phyloP scores from a whole-genome alignment of 2,329 filamentous ascomycete species.

The Alternaria ethzedia region DNA sequence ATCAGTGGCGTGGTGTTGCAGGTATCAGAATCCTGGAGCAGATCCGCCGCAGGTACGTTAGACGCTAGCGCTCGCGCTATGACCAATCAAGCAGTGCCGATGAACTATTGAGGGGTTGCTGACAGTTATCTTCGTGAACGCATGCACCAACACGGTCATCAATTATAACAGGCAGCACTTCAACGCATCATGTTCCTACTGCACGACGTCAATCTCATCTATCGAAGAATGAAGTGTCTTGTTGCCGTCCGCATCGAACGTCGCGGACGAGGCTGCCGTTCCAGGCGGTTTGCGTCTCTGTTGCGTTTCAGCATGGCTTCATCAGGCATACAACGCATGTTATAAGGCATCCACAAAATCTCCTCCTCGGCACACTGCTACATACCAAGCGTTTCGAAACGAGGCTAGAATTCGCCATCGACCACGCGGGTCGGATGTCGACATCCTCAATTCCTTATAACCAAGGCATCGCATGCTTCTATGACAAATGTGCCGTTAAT shows the following conservation, averaged over 20 bases:
- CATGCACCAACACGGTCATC: not conserved
- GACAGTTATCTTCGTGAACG: not conserved
- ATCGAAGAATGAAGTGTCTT: not conserved
- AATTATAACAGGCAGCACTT: not conserved
- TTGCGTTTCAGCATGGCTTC: conserved; percentile 29
- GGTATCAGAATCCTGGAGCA: conserved; percentile 21
- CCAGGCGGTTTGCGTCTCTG: conserved; percentile 25
- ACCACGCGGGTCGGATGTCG: not conserved
- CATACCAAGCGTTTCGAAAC: conserved; percentile 6
- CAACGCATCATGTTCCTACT: too few species aligned
- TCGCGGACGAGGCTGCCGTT: conserved; percentile 12
- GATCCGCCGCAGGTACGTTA: conserved; percentile 28
- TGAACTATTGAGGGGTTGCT: conserved; percentile 13
- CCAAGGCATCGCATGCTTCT: not conserved
- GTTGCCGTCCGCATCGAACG: not conserved
- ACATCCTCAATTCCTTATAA: not conserved
- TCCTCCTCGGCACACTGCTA: conserved; percentile 2
- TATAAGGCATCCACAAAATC: conserved; percentile 5
- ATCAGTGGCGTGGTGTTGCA: conserved; percentile 28
- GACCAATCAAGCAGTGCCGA: conserved; percentile 9
- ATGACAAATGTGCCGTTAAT: not conserved
- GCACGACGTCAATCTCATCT: rapidly evolving
- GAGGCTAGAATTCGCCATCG: not conserved
- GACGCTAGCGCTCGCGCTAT: conserved; percentile 18
- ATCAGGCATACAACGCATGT: conserved; percentile 12